These are phyloP conservation scores for Skeletonema potamos DNA, from an alignment of 108 stramenopile species.

Conservation along the genomic window DNA sequence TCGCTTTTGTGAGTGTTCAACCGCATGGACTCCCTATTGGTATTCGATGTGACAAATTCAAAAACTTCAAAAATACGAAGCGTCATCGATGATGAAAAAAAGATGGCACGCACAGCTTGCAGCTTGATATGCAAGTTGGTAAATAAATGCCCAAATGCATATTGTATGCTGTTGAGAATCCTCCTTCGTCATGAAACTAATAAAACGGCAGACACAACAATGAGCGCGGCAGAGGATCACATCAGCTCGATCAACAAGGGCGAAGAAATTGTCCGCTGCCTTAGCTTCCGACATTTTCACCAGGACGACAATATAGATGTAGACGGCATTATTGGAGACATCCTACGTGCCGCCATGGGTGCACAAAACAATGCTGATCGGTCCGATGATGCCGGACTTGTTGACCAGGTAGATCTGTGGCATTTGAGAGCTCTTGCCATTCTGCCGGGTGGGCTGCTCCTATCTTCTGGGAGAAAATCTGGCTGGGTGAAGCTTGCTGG, in stretches of 20 bases:
- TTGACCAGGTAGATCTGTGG: conserved; percentile 14
- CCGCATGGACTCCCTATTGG: too few species aligned
- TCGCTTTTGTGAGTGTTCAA: too few species aligned
- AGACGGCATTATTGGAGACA: neutral
- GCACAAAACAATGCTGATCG: neutral
- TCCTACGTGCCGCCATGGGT: neutral
- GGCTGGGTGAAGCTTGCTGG: conserved; percentile 25
- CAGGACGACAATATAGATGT: neutral
- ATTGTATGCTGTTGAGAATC: too few species aligned
- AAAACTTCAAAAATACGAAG: too few species aligned
- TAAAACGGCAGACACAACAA: neutral
- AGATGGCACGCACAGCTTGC: too few species aligned
- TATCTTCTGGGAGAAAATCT: neutral
- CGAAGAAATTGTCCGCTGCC: neutral
- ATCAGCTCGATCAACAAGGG: neutral
- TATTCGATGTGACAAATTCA: too few species aligned
- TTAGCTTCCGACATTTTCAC: neutral
- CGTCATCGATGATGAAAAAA: too few species aligned
- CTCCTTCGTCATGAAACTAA: too few species aligned
- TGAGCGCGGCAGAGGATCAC: neutral
- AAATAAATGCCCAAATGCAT: too few species aligned
- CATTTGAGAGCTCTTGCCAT: conserved; percentile 22
- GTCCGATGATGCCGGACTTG: neutral
- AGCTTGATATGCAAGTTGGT: too few species aligned
- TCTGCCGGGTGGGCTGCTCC: conserved; percentile 6